A percentile compares a stretch with the other conserved stretches of the same genome.
Evolutionary conservation across 2,329 filamentous ascomycete species (phyloP).

Genomic region (Orbilia oligospora): DNA sequence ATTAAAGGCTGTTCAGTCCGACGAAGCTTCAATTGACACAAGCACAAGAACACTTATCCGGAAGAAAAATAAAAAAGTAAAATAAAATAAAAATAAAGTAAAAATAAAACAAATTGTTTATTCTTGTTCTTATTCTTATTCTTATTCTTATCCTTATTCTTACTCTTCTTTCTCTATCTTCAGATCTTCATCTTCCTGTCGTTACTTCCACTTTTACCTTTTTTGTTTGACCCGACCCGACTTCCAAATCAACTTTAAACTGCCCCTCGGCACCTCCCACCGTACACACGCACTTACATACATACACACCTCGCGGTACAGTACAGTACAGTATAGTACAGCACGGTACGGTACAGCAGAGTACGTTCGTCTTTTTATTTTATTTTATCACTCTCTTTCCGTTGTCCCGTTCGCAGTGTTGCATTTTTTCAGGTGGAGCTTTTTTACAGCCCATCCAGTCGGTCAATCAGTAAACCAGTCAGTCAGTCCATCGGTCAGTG

Average conservation of each 20-base stretch:
- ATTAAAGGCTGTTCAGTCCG: constrained; percentile 43
- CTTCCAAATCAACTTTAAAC: neutral
- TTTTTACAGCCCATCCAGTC: neutral
- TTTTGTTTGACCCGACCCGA: neutral
- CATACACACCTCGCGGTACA: neutral
- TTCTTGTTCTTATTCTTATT: too few relatives aligned
- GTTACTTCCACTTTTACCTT: constrained; percentile 6
- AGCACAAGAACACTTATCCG: constrained; percentile 54
- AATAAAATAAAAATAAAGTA: too few relatives aligned
- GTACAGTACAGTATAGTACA: neutral
- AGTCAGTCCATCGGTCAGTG: neutral
- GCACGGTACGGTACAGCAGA: neutral
- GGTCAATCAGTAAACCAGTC: neutral
- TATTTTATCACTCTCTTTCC: constrained; percentile 20
- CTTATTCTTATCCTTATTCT: neutral
- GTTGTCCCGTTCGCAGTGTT: constrained; percentile 46
- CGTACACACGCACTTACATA: neutral
- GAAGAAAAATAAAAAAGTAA: constrained; percentile 37
- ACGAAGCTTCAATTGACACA: constrained; percentile 35
- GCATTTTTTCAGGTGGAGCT: constrained; percentile 42
- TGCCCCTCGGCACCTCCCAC: constrained; percentile 48
- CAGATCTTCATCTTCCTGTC: constrained; percentile 34
- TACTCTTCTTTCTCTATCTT: neutral
- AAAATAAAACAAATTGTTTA: too few relatives aligned
- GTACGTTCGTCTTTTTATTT: neutral